phyloP scores from a whole-genome alignment of 306 rosid genomes.

The Alnus rubra region DNA sequence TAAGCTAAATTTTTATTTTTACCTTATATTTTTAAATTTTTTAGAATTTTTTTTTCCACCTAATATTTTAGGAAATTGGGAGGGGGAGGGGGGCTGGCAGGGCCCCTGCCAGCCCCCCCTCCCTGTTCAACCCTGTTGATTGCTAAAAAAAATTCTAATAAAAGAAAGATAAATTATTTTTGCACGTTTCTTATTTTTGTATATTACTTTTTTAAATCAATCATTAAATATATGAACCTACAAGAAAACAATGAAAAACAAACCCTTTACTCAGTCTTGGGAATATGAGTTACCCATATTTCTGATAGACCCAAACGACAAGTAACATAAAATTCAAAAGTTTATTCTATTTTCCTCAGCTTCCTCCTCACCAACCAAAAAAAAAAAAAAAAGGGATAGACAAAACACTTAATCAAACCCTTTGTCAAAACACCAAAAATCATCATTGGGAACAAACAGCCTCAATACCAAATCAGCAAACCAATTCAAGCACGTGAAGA shows the following conservation, averaged over 20 bases:
- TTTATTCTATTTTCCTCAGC: background rate
- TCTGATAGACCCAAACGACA: conserved; percentile 8
- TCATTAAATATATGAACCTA: too few species aligned
- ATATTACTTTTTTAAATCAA: too few species aligned
- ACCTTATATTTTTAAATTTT: too few species aligned
- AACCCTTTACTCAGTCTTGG: background rate
- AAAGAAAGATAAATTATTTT: too few species aligned
- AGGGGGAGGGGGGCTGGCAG: too few species aligned
- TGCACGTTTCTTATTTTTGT: too few species aligned
- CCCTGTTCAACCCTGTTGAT: background rate
- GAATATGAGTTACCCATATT: background rate
- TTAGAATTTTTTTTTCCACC: too few species aligned
- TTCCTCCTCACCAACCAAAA: conserved; percentile 24
- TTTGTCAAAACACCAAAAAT: background rate
- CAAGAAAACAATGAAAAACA: background rate
- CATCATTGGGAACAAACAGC: conserved; percentile 21
- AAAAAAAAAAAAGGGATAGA: conserved; percentile 22
- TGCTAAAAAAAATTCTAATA: background rate
- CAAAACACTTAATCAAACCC: background rate
- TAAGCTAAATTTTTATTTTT: too few species aligned
- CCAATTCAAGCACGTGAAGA: background rate
- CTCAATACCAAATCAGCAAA: conserved; percentile 6
- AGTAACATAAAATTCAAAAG: background rate
- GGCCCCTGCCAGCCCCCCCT: too few species aligned
- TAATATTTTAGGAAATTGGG: too few species aligned